Evolutionary conservation across 108 stramenopile genomes (phyloP), one percentile per base, ranked within the genome.

Genomic region (Cyclotella sp.): DNA sequence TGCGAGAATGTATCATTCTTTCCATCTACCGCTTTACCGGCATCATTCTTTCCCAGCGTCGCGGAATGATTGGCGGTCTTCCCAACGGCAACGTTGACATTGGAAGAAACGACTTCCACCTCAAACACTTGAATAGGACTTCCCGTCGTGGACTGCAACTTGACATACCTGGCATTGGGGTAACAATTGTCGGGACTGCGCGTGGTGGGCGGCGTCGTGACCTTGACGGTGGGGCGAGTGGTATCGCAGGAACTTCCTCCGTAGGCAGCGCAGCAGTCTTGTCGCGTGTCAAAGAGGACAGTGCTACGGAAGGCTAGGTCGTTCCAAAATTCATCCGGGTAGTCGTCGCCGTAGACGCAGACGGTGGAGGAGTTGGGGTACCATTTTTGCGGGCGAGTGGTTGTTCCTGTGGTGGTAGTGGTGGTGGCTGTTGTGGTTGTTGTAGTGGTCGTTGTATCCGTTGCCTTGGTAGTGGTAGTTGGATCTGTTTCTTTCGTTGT

Each of bases 321-420:
- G 13, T 39, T 40, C 61, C 61, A 62, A 12, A 39, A 62, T 42
- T 62, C 61, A 10, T 15, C 34, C 7, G 61, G 39, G 41, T 62
- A 62, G 61, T 62, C 61, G 19, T 62, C 26, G 16, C 61, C 61
- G 19, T 62, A 62, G 39, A 62, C 34, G 19, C 61, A 62, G 19
- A 41, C n/a, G 39, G 9, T 16, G 11, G 8, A 3, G 15, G 30
- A 15, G 34, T 62, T 51, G 18, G 19, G 39, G 19, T 62, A 62
- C 61, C 61, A 62, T 62, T 62, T 62, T 5, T 5, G 9, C 4
- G 18, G 18, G 24, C 22, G 57, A 3, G 26, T 21, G 13, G 16
- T 13, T 28, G 57, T 26, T 21, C 13, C 22, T 1, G 27, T 14
- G 22, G 24, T 13, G 19, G 12, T 58, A 8, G 19, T 27, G 1